Base-by-base conservation (phyloP, 2,329 filamentous ascomycete species). In the Teratosphaeria nubilosa region DNA sequence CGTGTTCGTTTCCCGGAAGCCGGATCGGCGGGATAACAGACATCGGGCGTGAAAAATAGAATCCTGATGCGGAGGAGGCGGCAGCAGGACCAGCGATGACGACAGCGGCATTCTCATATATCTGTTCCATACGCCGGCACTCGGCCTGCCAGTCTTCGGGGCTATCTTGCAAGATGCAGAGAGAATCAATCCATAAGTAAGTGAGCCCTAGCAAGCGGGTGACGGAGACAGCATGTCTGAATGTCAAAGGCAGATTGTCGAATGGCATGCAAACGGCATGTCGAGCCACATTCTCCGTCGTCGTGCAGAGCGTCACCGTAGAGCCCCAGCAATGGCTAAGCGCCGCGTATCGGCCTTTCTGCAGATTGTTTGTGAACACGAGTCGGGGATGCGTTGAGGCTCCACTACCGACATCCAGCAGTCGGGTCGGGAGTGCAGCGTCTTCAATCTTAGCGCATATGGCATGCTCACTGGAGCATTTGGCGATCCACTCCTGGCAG, bases 161-260 rank as follows among this genome's bases (percentile, higher is more conserved):
- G n/a, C 25, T 27, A 10, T 57, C 53, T 54, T 61, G 59, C 14
- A 61, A 41, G 16, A 61, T 59, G 56, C 59, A 61, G 16, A 61
- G 56, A 16, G 58, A 51, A 50, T 61, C 59, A 30, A 61, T 61
- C 59, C 59, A 61, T 9, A 62, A 25, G 31, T 62, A 58, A 14
- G 22, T 31, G n/a, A 58, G 22, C 5, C 53, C 52, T 5, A 60
- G 48, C 13, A 32, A 9, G 14, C 58, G 58, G 5, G 51, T 51
- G 16, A 59, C 45, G 5, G 5, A 9, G 30, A 58, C 41, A 6
- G 54, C 57, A 45, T 59, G 32, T 11, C 54, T 37, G 24, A 59
- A 55, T 13, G 20, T 51, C 25, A 22, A 10, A 22, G 48, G 25
- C 48, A 51, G 48, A 22, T 10, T 51, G 11, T 27, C 48, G 3